Percentiles rank a stretch among this genome's conserved stretches.
Conservation (phyloP, 1,284 basidiomycete genomes). For the Marasmius fiardii region DNA sequence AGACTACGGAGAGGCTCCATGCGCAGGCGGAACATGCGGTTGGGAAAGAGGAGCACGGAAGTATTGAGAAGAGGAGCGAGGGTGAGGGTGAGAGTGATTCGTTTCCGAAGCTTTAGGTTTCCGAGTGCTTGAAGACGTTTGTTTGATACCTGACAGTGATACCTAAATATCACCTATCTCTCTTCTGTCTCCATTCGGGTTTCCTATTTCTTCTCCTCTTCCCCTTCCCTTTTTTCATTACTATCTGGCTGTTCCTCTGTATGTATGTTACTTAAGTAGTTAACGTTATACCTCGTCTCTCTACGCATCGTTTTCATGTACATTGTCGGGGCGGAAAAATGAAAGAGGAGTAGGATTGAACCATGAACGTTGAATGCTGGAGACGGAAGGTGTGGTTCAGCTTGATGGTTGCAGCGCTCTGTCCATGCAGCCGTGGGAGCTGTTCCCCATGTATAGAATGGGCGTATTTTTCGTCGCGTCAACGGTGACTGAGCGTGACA, state of each 20-base stretch:
- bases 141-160: not conserved
- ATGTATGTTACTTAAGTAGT: no score
- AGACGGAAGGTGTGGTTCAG: no score
- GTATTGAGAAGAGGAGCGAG: not conserved
- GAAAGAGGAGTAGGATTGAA: not conserved
- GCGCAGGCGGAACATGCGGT: not conserved
- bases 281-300: no score
- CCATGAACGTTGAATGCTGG: not conserved
- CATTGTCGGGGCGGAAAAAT: not conserved
- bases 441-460: no score
- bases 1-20: not conserved
- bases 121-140: no score
- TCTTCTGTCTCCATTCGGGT: not conserved
- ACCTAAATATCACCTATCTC: not conserved
- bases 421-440: no score
- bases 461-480: no score
- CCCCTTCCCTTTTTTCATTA: not conserved
- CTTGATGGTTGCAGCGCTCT: no score
- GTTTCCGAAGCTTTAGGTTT: not conserved
- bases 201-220: not conserved
- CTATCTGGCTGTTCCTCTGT: no score
- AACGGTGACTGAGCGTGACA: no score
- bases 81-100: not conserved
- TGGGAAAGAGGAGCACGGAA: not conserved
- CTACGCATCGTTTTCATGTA: not conserved